Base-by-base conservation (phyloP, 108 stramenopile species). In the Fragilaria radians region DNA sequence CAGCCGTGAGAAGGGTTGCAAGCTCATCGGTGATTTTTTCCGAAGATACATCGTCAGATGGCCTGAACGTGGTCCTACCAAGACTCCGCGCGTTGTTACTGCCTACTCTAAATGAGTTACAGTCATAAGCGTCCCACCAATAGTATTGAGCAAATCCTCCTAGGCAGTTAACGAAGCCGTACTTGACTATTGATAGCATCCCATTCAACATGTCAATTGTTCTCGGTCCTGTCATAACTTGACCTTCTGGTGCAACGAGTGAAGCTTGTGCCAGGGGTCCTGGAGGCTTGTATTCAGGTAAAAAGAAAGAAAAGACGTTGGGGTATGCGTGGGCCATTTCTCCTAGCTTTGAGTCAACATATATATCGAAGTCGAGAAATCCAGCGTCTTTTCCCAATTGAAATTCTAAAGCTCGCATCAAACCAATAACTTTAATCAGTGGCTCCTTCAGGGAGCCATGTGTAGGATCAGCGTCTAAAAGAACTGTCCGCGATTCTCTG, bases 21-120 rank as follows among this genome's bases (percentile, higher is more conserved):
- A n/a, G n/a, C n/a, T 83, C 78, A 36, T 73, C 68, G 17, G 84
- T 45, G 3, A 84, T 60, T n/a, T n/a, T n/a, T n/a, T n/a, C n/a
- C n/a, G n/a, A n/a, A n/a, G n/a, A n/a, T n/a, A 17, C 21, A 52
- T 33, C 30, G 5, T n/a, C 26, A 21, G 28, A 19, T 31, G n/a
- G 22, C 18, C 28, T 54, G 28, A 32, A 71, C n/a, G n/a, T n/a
- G n/a, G n/a, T n/a, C n/a, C n/a, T n/a, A n/a, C n/a, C n/a, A n/a
- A n/a, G n/a, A n/a, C n/a, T n/a, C n/a, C n/a, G n/a, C n/a, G n/a
- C n/a, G n/a, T n/a, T n/a, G n/a, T n/a, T n/a, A n/a, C n/a, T n/a
- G n/a, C n/a, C n/a, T n/a, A n/a, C n/a, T n/a, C n/a, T n/a, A n/a
- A n/a, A n/a, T n/a, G n/a, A n/a, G n/a, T n/a, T n/a, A n/a, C n/a